Conservation (phyloP, 1,284 basidiomycete species). For the Grifola frondosa region DNA sequence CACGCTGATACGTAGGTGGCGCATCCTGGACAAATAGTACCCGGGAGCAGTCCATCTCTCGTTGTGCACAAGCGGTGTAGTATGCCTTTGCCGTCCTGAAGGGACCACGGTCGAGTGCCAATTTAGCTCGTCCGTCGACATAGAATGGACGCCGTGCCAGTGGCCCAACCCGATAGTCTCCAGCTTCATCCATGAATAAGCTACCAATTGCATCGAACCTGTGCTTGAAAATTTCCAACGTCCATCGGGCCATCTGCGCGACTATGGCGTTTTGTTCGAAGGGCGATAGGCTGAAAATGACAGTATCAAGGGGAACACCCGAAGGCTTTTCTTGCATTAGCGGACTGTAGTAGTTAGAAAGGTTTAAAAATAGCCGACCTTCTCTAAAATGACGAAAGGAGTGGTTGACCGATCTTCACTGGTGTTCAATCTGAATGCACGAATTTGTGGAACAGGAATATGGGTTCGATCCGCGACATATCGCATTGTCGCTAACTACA, state of each 20-base stretch:
- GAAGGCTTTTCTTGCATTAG: slow-evolving; percentile 18
- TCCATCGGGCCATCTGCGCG: slow-evolving; percentile 30
- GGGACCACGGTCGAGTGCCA: slow-evolving; percentile 34
- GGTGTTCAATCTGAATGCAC: slow-evolving; percentile 19
- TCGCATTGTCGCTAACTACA: slow-evolving; percentile 31
- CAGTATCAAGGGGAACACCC: slow-evolving; percentile 28
- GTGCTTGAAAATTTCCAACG: slow-evolving; percentile 28
- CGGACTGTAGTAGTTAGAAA: neutral
- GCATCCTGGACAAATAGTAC: slow-evolving; percentile 33
- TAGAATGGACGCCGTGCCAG: slow-evolving; percentile 30
- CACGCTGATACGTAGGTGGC: slow-evolving; percentile 30
- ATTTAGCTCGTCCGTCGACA: slow-evolving; percentile 27
- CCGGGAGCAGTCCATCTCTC: slow-evolving; percentile 33
- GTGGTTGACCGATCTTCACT: slow-evolving; percentile 15
- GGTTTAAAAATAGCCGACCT: slow-evolving; percentile 17
- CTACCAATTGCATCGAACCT: slow-evolving; percentile 32
- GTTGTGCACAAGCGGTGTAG: slow-evolving; percentile 34
- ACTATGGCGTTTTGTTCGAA: slow-evolving; percentile 29
- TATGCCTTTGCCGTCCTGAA: slow-evolving; percentile 30
- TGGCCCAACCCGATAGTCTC: slow-evolving; percentile 24
- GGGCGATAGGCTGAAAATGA: slow-evolving; percentile 26
- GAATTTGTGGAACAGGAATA: slow-evolving; percentile 27
- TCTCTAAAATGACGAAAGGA: slow-evolving; percentile 27
- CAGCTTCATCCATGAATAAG: slow-evolving; percentile 16
- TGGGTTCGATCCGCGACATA: slow-evolving; percentile 29